Evolutionary conservation across 2,329 filamentous ascomycete genomes (phyloP).

Genomic region (Colletotrichum euphorbiae): DNA sequence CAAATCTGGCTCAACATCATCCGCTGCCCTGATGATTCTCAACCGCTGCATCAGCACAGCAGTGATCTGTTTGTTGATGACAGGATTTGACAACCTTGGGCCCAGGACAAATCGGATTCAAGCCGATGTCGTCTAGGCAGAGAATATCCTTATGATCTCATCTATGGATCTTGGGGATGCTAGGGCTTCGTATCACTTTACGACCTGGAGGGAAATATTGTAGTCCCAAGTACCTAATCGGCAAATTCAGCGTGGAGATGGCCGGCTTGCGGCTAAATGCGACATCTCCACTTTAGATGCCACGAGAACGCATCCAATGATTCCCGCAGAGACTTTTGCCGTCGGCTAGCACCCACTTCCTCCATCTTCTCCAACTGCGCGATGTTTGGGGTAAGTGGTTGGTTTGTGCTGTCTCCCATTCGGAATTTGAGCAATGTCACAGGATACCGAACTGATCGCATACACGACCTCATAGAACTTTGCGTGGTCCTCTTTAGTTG

Average conservation of each 20-base stretch:
- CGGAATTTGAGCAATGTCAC: no score
- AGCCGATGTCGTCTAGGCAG: no score
- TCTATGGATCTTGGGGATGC: not conserved
- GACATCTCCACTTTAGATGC: constrained; percentile 34
- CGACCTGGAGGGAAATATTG: constrained; percentile 4
- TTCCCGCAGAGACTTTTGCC: constrained; percentile 36
- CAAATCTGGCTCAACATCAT: no score
- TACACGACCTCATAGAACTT: no score
- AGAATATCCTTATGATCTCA: not conserved
- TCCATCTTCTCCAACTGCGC: constrained; percentile 13
- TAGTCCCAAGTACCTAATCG: constrained; percentile 8
- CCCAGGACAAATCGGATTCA: no score
- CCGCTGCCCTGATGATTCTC: no score
- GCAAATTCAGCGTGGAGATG: constrained; percentile 25
- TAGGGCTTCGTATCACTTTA: not conserved
- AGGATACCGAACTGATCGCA: no score
- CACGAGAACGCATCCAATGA: constrained; percentile 3
- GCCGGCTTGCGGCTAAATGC: constrained; percentile 37
- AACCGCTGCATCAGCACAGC: no score
- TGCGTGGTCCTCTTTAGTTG: no score
- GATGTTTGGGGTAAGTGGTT: constrained; percentile 24
- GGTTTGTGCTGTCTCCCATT: no score
- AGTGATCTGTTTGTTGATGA: no score
- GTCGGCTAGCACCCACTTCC: not conserved
- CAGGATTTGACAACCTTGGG: no score